A percentile compares a stretch with the other conserved stretches of the same genome.
Conservation (phyloP, 768 basidiomycete genomes). For the Trametes sanguinea region DNA sequence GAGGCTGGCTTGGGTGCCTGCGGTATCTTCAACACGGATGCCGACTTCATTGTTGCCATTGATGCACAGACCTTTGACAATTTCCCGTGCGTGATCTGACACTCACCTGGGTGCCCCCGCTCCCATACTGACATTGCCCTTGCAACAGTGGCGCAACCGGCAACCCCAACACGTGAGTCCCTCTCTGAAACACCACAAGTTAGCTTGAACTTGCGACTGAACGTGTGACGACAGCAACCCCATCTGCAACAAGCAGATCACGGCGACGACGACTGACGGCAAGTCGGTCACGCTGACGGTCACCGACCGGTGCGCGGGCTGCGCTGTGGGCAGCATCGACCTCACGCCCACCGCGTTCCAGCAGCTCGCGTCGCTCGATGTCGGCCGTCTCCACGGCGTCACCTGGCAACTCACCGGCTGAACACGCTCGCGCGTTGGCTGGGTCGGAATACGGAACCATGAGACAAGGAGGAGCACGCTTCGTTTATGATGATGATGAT, state of each 20-base stretch:
- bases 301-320: slow-evolving; percentile 36
- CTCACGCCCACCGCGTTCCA: slow-evolving; percentile 34
- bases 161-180: slow-evolving; percentile 20
- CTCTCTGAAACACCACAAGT: neutral
- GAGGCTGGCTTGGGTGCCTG: slow-evolving; percentile 44
- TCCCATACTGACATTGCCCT: neutral
- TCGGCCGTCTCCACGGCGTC: slow-evolving; percentile 31
- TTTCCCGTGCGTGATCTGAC: slow-evolving; percentile 31
- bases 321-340: slow-evolving; percentile 30
- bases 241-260: slow-evolving; percentile 33
- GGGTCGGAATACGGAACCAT: neutral
- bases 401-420: slow-evolving; percentile 29
- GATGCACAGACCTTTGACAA: slow-evolving; percentile 36
- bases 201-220: no score
- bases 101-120: neutral
- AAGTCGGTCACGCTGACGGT: slow-evolving; percentile 32
- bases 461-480: neutral
- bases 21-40: slow-evolving; percentile 36
- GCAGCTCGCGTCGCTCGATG: slow-evolving; percentile 25
- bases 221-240: slow-evolving; percentile 32
- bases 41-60: slow-evolving; percentile 40
- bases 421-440: neutral
- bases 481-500: slow-evolving; percentile 16
- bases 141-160: slow-evolving; percentile 20
- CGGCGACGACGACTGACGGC: slow-evolving; percentile 29